Evolutionary conservation across 2,329 filamentous ascomycete species (phyloP), one percentile per base, ranked within the genome.

Genomic region (Lecanicillium sp.): DNA sequence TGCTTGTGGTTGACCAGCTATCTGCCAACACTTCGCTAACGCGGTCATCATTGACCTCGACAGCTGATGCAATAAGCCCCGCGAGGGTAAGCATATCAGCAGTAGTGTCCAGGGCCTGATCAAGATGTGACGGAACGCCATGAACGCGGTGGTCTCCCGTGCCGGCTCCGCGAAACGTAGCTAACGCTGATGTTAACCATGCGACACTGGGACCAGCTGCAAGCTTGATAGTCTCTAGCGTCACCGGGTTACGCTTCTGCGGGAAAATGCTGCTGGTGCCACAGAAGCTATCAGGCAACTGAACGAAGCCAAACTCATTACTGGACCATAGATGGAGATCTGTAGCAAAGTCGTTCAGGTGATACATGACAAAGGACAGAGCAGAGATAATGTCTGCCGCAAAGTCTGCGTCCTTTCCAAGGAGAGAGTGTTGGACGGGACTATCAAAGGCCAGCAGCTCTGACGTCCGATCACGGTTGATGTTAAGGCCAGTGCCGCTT

Each of bases 201-300:
- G 34, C 33, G n/a, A 42, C 40, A 3, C 37, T 33, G 1, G 40
- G 35, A 5, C 39, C 42, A 4, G 42, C 42, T 8, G 40, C 39
- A 3, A 40, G 32, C n/a, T 41, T 41, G 22, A 44, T 44, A 16
- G 36, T 35, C 27, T 44, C 42, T 8, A 44, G 36, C 3, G 37
- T 39, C 9, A 44, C 40, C 1, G 42, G 42, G 39, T 44, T 44
- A 18, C 42, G 42, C 33, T 44, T 44, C 27, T 44, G 42, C 3
- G 42, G 42, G 22, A 44, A 42, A 18, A 44, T 42, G 39, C 42
- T 44, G 29, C 39, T 42, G 7, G 42, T 44, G 14, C 39, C 42
- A 20, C 42, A 44, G 13, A 42, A 41, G 2, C 39, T 33, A 17
- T 41, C 42, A 2, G 31, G 33, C 2, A 44, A 33, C 16, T 38